These are phyloP conservation scores for Penicillium sp. DNA, from an alignment of 2,329 filamentous ascomycete genomes.

Conservation along the genomic window DNA sequence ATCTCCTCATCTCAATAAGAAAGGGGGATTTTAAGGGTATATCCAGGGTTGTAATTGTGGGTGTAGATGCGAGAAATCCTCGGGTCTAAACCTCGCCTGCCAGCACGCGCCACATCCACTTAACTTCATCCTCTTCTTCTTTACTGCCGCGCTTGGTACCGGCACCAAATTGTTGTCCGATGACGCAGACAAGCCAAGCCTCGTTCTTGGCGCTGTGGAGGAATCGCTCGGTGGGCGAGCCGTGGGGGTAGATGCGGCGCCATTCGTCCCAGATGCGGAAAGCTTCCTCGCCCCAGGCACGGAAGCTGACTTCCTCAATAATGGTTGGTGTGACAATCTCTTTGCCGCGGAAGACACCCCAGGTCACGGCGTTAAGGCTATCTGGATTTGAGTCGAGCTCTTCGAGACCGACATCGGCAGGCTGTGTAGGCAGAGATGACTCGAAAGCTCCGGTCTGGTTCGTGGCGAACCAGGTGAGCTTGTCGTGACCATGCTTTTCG, in stretches of 20 bases:
- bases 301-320: slow-evolving; percentile 91
- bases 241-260: slow-evolving; percentile 80
- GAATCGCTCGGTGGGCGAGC: slow-evolving; percentile 67
- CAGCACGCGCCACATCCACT: slow-evolving; percentile 42
- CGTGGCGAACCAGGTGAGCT: slow-evolving; percentile 82
- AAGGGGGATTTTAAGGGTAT: slow-evolving; percentile 10
- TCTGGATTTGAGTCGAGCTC: slow-evolving; percentile 32
- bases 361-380: slow-evolving; percentile 91
- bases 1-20: slow-evolving; percentile 5
- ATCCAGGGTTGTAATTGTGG: slow-evolving; percentile 4
- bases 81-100: slow-evolving; percentile 22
- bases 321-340: slow-evolving; percentile 96
- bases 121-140: slow-evolving; percentile 39
- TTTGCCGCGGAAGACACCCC: slow-evolving; percentile 92
- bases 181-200: slow-evolving; percentile 79
- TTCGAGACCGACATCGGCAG: slow-evolving; percentile 33
- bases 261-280: slow-evolving; percentile 95
- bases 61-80: neutral
- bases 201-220: slow-evolving; percentile 66
- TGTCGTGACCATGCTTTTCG: slow-evolving; percentile 56
- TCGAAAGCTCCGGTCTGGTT: slow-evolving; percentile 76
- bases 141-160: slow-evolving; percentile 38
- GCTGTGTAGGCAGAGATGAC: slow-evolving; percentile 49
- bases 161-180: slow-evolving; percentile 47
- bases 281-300: slow-evolving; percentile 91